Base-by-base conservation (phyloP, 306 rosid species). In the Vigna unguiculata region DNA sequence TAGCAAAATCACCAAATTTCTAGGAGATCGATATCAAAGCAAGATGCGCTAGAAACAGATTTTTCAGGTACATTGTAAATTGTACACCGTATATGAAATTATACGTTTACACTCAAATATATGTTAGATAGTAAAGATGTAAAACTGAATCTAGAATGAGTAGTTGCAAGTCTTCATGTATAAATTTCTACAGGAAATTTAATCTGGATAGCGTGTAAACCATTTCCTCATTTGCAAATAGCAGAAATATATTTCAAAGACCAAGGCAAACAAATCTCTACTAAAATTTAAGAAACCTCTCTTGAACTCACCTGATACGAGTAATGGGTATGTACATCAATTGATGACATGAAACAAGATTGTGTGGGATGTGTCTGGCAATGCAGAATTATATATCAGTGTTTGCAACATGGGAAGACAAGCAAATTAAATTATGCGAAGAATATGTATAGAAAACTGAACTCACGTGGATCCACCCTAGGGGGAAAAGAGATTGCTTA, bases 391-490 rank as follows among this genome's bases (percentile, higher is more conserved):
- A 71, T 19, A 60, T 64, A 17, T 62, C 45, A 76, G 62, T 20
- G 73, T 69, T 28, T 15, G 67, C 61, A 68, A 65, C 52, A 65
- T 19, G 38, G 43, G 13, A 36, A 66, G 53, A 74, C 48, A 9
- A 32, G n/a, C 14, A 60, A 30, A 59, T 43, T 43, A 45, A 60
- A 67, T 40, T 38, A 38, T 11, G 48, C 11, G 15, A 12, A 2
- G 16, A 43, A 43, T 43, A 43, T 41, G 1, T 43, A 12, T 12
- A 43, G 48, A 11, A 43, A 47, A 61, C 61, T 32, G 65, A 82
- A 84, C 96, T 90, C 88, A 93, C 98, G 60, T 93, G 98, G 78
- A 93, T 93, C 98, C 98, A 93, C n/a, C 98, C 98, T 75, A 93
- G 98, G 54, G 98, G 96, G 78, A 93, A 93, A 77, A 93, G 94